Base-by-base conservation (phyloP, 345 rosid genomes). In the Physaria fendleri region DNA sequence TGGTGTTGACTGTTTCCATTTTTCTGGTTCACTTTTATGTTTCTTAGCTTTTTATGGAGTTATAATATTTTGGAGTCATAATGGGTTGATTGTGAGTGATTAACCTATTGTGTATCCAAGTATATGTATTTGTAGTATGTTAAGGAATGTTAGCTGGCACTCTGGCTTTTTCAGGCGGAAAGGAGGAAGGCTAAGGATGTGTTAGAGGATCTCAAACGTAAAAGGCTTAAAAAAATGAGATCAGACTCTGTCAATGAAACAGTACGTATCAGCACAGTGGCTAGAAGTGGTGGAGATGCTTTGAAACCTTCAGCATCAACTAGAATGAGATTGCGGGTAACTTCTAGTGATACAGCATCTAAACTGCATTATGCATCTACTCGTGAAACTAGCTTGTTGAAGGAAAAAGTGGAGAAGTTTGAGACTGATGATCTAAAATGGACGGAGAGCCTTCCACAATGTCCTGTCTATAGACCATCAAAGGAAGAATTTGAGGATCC, bases 401-500 rank as follows among this genome's bases (percentile, higher is more conserved):
- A 84, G 81, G 77, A 74, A 14, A 80, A 80, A 65, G 81, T 87
- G 51, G 88, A 94, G 56, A 94, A 82, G 69, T 79, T 84, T 77
- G 82, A 78, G 62, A 74, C 84, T 10, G 75, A 65, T 77, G 81
- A 85, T 81, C 71, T 94, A 9, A 93, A 84, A 45, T 94, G 99
- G 99, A 87, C 77, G 18, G 90, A 90, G 42, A 81, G 69, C 71
- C 79, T 94, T 70, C 90, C 85, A 11, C 97, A 90, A 55, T 94
- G 99, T 69, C 99, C 99, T 56, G 96, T 94, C 10, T 94, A 82
- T 75, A 43, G 65, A 58, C 99, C 99, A n/a, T 76, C 96, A 50
- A 90, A 78, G 77, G 97, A 84, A 46, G 96, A 94, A 78, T 90
- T 94, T 77, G 91, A 80, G 74, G 99, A 94, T 77, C 99, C 99